Evolutionary conservation across 2,329 filamentous ascomycete genomes (phyloP).

Genomic region (Pseudogymnoascus verrucosus): DNA sequence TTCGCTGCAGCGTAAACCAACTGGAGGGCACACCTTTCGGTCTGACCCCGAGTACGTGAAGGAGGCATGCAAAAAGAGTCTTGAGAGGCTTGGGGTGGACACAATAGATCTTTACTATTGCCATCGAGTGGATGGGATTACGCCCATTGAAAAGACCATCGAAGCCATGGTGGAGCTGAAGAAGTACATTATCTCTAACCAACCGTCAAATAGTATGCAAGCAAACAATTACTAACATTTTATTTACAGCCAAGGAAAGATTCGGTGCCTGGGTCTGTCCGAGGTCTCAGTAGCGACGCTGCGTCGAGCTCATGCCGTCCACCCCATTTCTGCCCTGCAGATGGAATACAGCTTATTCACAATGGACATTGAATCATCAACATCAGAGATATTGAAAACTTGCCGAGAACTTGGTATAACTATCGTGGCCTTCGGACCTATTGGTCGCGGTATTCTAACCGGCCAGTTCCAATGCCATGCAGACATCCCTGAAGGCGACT

Average conservation of each 20-base stretch:
- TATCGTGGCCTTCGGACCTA: conserved; percentile 33
- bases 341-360: conserved; percentile 44
- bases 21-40: conserved; percentile 1
- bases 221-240: not conserved
- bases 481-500: conserved; percentile 36
- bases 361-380: conserved; percentile 36
- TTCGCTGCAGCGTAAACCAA: conserved; percentile 21
- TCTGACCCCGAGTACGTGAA: conserved; percentile 31
- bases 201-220: not conserved
- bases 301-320: conserved; percentile 39
- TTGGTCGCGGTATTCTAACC: conserved; percentile 42
- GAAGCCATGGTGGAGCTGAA: conserved; percentile 34
- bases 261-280: conserved; percentile 40
- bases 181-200: conserved; percentile 13
- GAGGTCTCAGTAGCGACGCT: conserved; percentile 37
- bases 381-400: conserved; percentile 27
- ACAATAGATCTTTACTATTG: conserved; percentile 31
- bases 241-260: conserved; percentile 34
- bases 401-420: conserved; percentile 37
- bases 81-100: conserved; percentile 32
- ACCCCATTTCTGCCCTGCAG: conserved; percentile 41
- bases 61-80: conserved; percentile 30
- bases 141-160: conserved; percentile 38
- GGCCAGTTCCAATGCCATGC: conserved; percentile 36
- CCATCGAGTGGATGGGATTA: conserved; percentile 33